Conservation (phyloP, 192 early-diverging fungal genomes). For the Phlyctochytrium arcticum region DNA sequence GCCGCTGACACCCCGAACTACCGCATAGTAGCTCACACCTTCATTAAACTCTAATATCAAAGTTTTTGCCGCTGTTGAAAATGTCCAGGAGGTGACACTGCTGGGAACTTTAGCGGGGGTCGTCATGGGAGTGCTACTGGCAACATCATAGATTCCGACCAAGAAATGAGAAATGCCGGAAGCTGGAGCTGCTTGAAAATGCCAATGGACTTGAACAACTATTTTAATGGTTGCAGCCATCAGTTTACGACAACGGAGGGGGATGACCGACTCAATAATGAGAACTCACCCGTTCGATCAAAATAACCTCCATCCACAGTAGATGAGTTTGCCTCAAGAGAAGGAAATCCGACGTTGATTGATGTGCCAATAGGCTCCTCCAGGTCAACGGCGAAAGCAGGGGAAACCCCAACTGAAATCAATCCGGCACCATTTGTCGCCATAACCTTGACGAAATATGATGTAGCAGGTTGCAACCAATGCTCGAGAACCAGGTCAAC, state of each 20-base stretch:
- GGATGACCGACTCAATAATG: too few species aligned
- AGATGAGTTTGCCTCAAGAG: neutral
- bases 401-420: neutral
- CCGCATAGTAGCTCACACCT: neutral
- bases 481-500: neutral
- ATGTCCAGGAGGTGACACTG: neutral
- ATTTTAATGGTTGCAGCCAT: too few species aligned
- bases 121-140: neutral
- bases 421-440: constrained; percentile 5
- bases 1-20: neutral
- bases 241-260: too few species aligned
- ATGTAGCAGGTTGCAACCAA: neutral
- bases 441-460: neutral
- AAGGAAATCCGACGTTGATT: neutral
- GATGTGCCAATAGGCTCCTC: neutral
- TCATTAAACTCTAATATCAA: neutral
- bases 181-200: neutral
- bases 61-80: neutral
- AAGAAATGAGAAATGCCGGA: neutral
- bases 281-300: too few species aligned
- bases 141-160: neutral
- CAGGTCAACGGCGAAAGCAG: neutral
- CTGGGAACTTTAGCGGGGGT: neutral
- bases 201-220: neutral
- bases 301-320: neutral